A percentile compares a stretch with the other conserved stretches of the same genome.
These are phyloP conservation scores for Phlyctochytrium bullatum DNA, from an alignment of 192 early-diverging fungal genomes.

Conservation along the genomic window DNA sequence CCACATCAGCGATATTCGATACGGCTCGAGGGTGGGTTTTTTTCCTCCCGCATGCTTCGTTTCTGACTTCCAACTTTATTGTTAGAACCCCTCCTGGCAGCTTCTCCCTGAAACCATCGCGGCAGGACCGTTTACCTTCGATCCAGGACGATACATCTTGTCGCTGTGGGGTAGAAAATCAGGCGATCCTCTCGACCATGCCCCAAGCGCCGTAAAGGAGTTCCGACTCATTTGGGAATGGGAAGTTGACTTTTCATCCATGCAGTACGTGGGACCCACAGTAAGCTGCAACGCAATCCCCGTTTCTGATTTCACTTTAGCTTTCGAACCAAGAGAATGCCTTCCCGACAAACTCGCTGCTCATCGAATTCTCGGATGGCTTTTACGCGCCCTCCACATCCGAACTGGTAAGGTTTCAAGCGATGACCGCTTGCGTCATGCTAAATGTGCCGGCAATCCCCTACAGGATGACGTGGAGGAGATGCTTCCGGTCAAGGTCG, in stretches of 20 bases:
- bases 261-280: slow-evolving; percentile 8
- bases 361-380: slow-evolving; percentile 15
- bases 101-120: background rate
- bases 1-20: no score
- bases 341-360: slow-evolving; percentile 11
- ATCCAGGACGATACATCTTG: background rate
- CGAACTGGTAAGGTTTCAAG: background rate
- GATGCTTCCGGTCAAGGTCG: slow-evolving; percentile 11
- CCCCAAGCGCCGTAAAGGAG: no score
- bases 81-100: background rate
- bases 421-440: no score
- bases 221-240: background rate
- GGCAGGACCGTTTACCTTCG: background rate
- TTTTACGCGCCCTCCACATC: background rate
- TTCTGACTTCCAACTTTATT: background rate
- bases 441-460: no score
- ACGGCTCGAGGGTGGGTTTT: no score
- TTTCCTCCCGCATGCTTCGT: no score
- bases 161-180: background rate
- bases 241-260: background rate
- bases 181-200: background rate
- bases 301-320: no score
- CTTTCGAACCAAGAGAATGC: background rate
- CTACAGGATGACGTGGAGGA: background rate
- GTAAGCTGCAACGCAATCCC: no score